A percentile compares a stretch with the other conserved stretches of the same genome.
Conservation (phyloP, 768 basidiomycete genomes). For the Agrocybe pediades region DNA sequence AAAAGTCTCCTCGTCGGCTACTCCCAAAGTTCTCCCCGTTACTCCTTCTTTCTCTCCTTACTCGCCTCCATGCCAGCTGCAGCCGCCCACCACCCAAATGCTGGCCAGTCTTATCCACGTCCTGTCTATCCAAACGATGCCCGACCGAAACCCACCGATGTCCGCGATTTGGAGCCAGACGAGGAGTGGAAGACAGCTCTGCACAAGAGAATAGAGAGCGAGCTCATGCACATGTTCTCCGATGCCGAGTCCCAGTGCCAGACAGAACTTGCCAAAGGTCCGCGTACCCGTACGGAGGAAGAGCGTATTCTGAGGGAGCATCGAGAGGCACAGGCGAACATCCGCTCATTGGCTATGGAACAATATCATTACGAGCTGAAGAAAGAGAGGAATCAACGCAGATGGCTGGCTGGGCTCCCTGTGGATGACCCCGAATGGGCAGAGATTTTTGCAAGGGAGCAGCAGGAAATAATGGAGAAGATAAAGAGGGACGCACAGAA, state of each 20-base stretch:
- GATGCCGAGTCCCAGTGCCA: background rate
- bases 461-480: background rate
- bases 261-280: background rate
- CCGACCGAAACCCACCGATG: background rate
- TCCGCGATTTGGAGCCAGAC: background rate
- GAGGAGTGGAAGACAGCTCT: background rate
- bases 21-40: background rate
- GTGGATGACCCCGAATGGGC: background rate
- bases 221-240: background rate
- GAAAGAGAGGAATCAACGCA: background rate
- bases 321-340: background rate
- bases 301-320: background rate
- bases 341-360: background rate
- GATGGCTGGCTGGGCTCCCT: background rate
- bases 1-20: background rate
- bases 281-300: no score
- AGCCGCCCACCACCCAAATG: background rate
- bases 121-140: background rate
- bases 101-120: background rate
- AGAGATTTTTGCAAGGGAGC: background rate
- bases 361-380: background rate
- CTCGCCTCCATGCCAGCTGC: background rate
- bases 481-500: background rate
- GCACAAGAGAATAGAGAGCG: background rate
- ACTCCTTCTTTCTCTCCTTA: background rate